A percentile compares a stretch with the other conserved stretches of the same genome.
phyloP scores from a whole-genome alignment of 2,329 filamentous ascomycete genomes.

The Pseudogymnoascus sp. region DNA sequence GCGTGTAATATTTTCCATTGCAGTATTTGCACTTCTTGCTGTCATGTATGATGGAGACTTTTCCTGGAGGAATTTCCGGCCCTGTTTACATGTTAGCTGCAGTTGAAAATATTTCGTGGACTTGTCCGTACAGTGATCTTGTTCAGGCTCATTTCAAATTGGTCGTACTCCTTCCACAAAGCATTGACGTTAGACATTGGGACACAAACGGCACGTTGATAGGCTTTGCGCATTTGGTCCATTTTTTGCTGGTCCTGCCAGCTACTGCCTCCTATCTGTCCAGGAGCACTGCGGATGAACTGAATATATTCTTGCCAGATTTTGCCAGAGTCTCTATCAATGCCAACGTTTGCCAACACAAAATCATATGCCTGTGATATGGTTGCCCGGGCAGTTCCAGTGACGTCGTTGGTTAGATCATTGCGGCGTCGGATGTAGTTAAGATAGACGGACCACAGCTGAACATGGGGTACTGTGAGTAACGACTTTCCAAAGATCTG shows the following conservation, averaged over 20 bases:
- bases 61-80: slow-evolving; percentile 89
- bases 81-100: slow-evolving; percentile 42
- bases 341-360: slow-evolving; percentile 79
- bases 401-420: slow-evolving; percentile 72
- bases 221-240: slow-evolving; percentile 84
- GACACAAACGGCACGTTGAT: slow-evolving; percentile 80
- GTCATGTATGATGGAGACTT: slow-evolving; percentile 93
- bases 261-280: slow-evolving; percentile 70
- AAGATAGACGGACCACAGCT: slow-evolving; percentile 87
- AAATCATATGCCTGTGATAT: slow-evolving; percentile 88
- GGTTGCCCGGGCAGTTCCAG: slow-evolving; percentile 66
- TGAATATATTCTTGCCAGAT: slow-evolving; percentile 95
- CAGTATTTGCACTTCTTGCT: slow-evolving; percentile 80
- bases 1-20: slow-evolving; percentile 80
- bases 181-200: slow-evolving; percentile 76
- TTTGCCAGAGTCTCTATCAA: slow-evolving; percentile 80
- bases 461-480: slow-evolving; percentile 69
- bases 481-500: slow-evolving; percentile 76
- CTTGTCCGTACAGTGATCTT: slow-evolving; percentile 66
- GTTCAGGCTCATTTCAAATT: slow-evolving; percentile 89
- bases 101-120: slow-evolving; percentile 11
- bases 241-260: slow-evolving; percentile 99
- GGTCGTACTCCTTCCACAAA: slow-evolving; percentile 96
- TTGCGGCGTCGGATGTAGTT: slow-evolving; percentile 91
- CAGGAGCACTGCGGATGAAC: slow-evolving; percentile 83